Evolutionary conservation across 805 yeast species (phyloP).

Genomic region (Nakazawaea sp.): DNA sequence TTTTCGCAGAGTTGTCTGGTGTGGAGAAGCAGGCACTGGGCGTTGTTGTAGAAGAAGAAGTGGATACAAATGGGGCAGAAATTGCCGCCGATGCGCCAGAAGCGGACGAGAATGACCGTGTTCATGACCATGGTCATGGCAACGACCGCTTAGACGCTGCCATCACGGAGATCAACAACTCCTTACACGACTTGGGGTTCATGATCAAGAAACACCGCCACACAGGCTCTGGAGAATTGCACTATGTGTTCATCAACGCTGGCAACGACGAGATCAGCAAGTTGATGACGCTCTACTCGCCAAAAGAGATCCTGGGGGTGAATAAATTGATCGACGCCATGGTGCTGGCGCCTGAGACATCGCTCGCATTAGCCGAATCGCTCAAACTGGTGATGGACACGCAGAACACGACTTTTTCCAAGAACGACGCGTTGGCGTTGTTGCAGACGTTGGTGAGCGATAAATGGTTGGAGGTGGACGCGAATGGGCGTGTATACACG

Average conservation of each 20-base stretch:
- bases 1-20: too few relatives aligned
- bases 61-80: too few relatives aligned
- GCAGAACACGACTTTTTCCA: constrained; percentile 17
- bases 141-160: neutral
- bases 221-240: constrained; percentile 19
- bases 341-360: constrained; percentile 22
- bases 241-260: constrained; percentile 35
- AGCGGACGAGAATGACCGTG: neutral
- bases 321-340: constrained; percentile 36
- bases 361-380: constrained; percentile 29
- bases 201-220: constrained; percentile 32
- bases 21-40: too few relatives aligned
- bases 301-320: constrained; percentile 36
- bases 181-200: constrained; percentile 30
- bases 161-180: constrained; percentile 17
- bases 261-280: constrained; percentile 30
- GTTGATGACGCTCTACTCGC: constrained; percentile 26
- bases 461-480: constrained; percentile 45
- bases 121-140: neutral
- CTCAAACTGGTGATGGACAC: constrained; percentile 21
- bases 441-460: constrained; percentile 34
- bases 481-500: constrained; percentile 24
- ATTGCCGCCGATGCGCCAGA: too few relatives aligned
- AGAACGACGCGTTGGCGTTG: constrained; percentile 33
- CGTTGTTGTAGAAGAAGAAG: too few relatives aligned